Percentiles rank a stretch among this genome's conserved stretches.
Evolutionary conservation across 768 basidiomycete species (phyloP).

Genomic region (Kwoniella sp.): DNA sequence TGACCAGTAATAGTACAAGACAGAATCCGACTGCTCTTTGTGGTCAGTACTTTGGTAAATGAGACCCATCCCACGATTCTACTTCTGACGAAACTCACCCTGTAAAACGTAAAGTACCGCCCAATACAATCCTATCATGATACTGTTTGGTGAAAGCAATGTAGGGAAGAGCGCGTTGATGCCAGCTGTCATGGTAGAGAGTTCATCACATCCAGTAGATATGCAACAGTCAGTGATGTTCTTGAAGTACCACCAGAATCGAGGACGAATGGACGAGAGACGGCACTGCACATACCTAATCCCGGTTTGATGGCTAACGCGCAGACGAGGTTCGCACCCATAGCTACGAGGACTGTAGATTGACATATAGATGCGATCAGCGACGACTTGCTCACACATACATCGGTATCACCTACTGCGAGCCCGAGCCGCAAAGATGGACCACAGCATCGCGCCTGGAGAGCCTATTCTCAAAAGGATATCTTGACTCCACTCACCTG

Average conservation of each 20-base stretch:
- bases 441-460: too few relatives aligned
- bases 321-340: conserved; percentile 72
- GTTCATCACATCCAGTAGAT: neutral
- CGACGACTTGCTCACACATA: too few relatives aligned
- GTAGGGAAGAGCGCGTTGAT: conserved; percentile 52
- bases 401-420: too few relatives aligned
- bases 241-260: too few relatives aligned
- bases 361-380: too few relatives aligned
- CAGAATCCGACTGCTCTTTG: conserved; percentile 89
- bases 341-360: conserved; percentile 66
- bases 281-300: conserved; percentile 60
- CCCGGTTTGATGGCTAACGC: conserved; percentile 68
- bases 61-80: too few relatives aligned
- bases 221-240: conserved; percentile 5
- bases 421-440: too few relatives aligned
- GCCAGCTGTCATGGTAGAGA: conserved; percentile 28
- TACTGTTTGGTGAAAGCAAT: conserved; percentile 67
- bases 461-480: too few relatives aligned
- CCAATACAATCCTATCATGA: conserved; percentile 56
- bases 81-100: too few relatives aligned
- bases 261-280: neutral
- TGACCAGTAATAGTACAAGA: conserved; percentile 69
- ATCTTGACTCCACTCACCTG: conserved; percentile 25
- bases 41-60: too few relatives aligned
- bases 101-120: conserved; percentile 51